Evolutionary conservation across 768 basidiomycete genomes (phyloP).

Genomic region (Russula lepida): DNA sequence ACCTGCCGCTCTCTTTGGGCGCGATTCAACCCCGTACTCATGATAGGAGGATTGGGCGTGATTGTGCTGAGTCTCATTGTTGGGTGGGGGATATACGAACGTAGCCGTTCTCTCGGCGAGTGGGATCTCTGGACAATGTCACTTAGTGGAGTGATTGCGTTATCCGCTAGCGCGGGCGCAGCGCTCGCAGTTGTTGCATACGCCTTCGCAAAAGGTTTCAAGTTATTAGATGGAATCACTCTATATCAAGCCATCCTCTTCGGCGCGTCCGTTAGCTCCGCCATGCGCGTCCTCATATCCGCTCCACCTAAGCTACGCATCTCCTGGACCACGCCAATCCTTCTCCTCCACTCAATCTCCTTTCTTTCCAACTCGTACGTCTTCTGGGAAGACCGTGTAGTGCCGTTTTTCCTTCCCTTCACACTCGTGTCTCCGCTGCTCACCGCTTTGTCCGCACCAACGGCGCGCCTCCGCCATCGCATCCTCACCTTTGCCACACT

Average conservation of each 20-base stretch:
- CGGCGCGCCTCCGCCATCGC: slow-evolving; percentile 57
- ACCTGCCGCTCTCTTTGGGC: slow-evolving; percentile 89
- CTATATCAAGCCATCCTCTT: slow-evolving; percentile 11
- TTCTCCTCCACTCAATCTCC: slow-evolving; percentile 59
- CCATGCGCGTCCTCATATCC: slow-evolving; percentile 26
- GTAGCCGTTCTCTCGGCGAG: slow-evolving; percentile 33
- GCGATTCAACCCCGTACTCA: slow-evolving; percentile 77
- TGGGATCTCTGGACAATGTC: slow-evolving; percentile 40
- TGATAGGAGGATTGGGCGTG: slow-evolving; percentile 61
- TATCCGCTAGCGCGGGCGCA: slow-evolving; percentile 1
- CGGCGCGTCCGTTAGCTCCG: slow-evolving; percentile 30
- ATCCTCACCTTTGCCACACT: slow-evolving; percentile 65
- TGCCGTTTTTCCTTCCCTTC: slow-evolving; percentile 63
- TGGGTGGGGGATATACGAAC: slow-evolving; percentile 46
- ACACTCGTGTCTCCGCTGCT: slow-evolving; percentile 54
- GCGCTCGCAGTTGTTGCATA: neutral
- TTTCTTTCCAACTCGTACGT: slow-evolving; percentile 95
- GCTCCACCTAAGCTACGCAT: slow-evolving; percentile 22
- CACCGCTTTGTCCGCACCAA: slow-evolving; percentile 60
- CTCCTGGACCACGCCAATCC: slow-evolving; percentile 33
- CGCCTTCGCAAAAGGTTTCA: neutral
- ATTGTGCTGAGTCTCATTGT: slow-evolving; percentile 50
- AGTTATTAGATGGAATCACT: slow-evolving; percentile 22
- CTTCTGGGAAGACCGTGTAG: slow-evolving; percentile 90
- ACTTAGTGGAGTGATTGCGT: slow-evolving; percentile 1